Evolutionary conservation across 2,329 filamentous ascomycete species (phyloP), one percentile per base, ranked within the genome.

Genomic region (Chaetomiaceae sp.): DNA sequence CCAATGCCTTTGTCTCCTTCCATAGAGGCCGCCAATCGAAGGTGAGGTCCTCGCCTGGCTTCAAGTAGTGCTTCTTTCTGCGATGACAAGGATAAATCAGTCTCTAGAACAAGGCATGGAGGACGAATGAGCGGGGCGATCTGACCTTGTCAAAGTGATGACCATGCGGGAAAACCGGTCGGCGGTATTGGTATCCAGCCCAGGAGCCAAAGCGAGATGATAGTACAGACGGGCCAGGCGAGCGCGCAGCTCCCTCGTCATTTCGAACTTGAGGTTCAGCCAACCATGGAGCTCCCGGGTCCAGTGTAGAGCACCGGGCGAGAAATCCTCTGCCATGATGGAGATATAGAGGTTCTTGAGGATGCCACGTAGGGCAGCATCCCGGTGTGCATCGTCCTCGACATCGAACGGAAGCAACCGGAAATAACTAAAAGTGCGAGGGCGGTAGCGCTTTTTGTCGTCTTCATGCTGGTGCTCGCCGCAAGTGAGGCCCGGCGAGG

Each of bases 121-220:
- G 5, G 14, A 10, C 38, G n/a, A 5, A 32, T 4, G n/a, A 16
- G n/a, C n/a, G n/a, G 21, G 41, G 49, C 34, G 37, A 51, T 74
- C 85, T 71, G 73, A 94, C 90, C 94, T 95, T n/a, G 91, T 95
- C 62, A 99, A 74, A 10, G 89, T 85, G 71, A 96, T 87, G 65
- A 97, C 92, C 91, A 97, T 97, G 75, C 89, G 94, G 41, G 92
- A 82, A 68, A 99, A 99, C 55, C 92, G 83, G 71, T 99, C 95
- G 4, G 90, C 81, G 8, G 91, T 84, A 54, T 79, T 79, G 47
- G 82, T 80, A 65, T 97, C 92, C 51, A 99, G 78, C 3, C 95
- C 94, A 0, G 92, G 94, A 25, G 94, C 89, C 56, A 99, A 78
- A 5, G 90, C 81, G 54, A 99, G 85, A 72, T 96, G 90, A 72